Evolutionary conservation across 2,329 filamentous ascomycete genomes (phyloP).

Genomic region (Pseudogymnoascus pannorum): DNA sequence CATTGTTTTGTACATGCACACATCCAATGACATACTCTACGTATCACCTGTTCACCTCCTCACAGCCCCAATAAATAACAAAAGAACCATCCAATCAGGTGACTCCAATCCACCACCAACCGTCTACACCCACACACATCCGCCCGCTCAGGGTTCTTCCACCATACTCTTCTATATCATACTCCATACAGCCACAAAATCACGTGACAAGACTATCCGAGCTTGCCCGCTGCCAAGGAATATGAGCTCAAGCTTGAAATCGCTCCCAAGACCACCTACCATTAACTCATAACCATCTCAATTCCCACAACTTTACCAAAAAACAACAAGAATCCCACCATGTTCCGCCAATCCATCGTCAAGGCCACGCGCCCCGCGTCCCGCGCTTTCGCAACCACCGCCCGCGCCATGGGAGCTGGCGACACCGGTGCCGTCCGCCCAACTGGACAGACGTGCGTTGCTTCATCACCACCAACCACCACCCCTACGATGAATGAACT

Average conservation of each 20-base stretch:
- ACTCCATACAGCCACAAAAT: not conserved
- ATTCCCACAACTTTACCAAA: constrained; percentile 4
- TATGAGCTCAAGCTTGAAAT: constrained; percentile 12
- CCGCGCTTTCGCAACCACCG: constrained; percentile 36
- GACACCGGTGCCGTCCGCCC: constrained; percentile 38
- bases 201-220: constrained; percentile 11
- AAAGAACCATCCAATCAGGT: constrained; percentile 3
- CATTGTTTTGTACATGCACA: too few species aligned
- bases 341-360: constrained; percentile 56
- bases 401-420: constrained; percentile 53
- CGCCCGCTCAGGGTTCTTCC: constrained; percentile 8
- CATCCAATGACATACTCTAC: not conserved
- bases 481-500: not conserved
- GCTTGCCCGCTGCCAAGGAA: constrained; percentile 17
- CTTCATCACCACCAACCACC: not conserved
- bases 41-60: constrained; percentile 6
- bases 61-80: constrained; percentile 4
- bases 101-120: constrained; percentile 9
- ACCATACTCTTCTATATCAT: not conserved
- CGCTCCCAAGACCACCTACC: constrained; percentile 16
- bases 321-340: constrained; percentile 33
- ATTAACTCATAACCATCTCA: constrained; percentile 16
- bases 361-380: constrained; percentile 41
- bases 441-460: constrained; percentile 13
- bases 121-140: constrained; percentile 17